Base-by-base conservation (phyloP, 441 rosid genomes). In the Jatropha multifida region DNA sequence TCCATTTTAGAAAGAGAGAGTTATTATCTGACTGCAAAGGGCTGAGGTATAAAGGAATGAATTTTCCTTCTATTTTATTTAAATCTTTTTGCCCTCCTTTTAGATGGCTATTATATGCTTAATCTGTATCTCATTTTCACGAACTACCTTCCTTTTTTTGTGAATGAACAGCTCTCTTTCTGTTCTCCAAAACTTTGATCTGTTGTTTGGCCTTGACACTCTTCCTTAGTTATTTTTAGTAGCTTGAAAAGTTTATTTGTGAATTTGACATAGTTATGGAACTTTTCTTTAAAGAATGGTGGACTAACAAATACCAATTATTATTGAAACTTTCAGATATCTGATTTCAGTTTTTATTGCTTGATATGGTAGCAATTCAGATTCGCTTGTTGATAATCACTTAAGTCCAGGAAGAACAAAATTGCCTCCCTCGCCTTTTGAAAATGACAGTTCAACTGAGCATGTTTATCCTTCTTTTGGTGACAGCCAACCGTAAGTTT, bases 401-500 rank as follows among this genome's bases (percentile, higher is more conserved):
- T 83, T 69, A 6, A 56, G 79, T 69, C 69, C 82, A 27, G 82
- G 74, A 62, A 78, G 79, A 79, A 69, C 81, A 68, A 80, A 69
- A 73, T 75, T 78, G 66, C 81, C 79, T 60, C 71, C 83, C 69
- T 77, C 82, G 52, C 79, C 80, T 68, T 80, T 74, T 68, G 81
- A 68, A 68, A 80, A 80, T 77, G 70, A 72, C 61, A 73, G 81
- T 71, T 74, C 73, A 56, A 75, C 56, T 54, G 83, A 80, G 74
- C 76, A 59, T 74, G 80, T 54, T 72, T 83, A 68, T 80, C 81
- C 67, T 68, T 76, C 85, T 54, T 70, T 78, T 70, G 82, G 70
- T 68, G 79, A 72, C 72, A 74, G 80, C 71, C 84, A 75, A 81
- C 74, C 68, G 90, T 86, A 85, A 79, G 81, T 82, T 75, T 56